These are phyloP conservation scores for Pseudonectria buxi DNA, from an alignment of 2,329 filamentous ascomycete species.

Conservation along the genomic window DNA sequence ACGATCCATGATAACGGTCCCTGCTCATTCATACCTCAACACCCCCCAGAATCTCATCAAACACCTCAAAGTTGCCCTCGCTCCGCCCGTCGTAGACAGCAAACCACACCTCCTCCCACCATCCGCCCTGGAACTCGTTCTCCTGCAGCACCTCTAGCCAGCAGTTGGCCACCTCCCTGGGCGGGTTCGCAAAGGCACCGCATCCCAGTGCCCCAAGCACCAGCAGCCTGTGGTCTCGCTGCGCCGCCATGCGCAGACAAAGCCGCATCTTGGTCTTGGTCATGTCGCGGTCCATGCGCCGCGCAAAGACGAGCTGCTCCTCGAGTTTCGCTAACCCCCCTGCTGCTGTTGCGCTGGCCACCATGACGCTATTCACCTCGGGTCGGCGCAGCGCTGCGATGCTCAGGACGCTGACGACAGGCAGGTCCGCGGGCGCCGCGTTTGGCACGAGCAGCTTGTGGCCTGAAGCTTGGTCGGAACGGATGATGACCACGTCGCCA, in stretches of 20 bases:
- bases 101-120: constrained; percentile 60
- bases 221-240: constrained; percentile 47
- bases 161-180: constrained; percentile 52
- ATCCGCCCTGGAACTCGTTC: constrained; percentile 54
- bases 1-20: neutral
- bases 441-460: constrained; percentile 38
- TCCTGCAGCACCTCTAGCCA: constrained; percentile 57
- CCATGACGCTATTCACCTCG: constrained; percentile 11
- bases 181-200: constrained; percentile 59
- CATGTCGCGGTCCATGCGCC: constrained; percentile 38
- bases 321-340: constrained; percentile 7
- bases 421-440: constrained; percentile 28
- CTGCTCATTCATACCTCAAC: constrained; percentile 19
- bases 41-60: constrained; percentile 37
- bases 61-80: constrained; percentile 45
- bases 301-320: constrained; percentile 32
- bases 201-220: constrained; percentile 65
- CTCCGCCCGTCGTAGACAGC: constrained; percentile 46
- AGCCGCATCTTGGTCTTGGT: constrained; percentile 59
- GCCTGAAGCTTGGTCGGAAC: constrained; percentile 38
- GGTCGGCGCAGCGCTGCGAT: constrained; percentile 50
- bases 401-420: constrained; percentile 53
- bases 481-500: constrained; percentile 53
- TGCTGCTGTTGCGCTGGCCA: constrained; percentile 9
- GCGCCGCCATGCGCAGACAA: constrained; percentile 52